phyloP scores from a whole-genome alignment of 2,329 filamentous ascomycete species.

The Fusarium agapanthi region DNA sequence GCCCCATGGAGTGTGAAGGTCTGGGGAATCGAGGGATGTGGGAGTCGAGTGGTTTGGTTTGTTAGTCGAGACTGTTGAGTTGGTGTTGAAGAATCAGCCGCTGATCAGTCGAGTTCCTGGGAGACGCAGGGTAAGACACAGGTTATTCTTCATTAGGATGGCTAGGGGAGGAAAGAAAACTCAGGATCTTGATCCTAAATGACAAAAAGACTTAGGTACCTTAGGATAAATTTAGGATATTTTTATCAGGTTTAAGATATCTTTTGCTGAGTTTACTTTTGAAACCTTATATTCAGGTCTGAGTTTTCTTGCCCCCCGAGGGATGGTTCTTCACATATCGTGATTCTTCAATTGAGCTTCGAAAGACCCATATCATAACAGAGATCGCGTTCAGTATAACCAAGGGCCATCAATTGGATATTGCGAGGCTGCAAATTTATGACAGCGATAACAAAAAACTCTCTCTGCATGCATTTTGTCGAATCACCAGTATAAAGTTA shows the following conservation, averaged over 20 bases:
- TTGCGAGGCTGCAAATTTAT: background rate
- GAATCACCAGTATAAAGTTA: constrained; percentile 10
- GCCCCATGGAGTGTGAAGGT: background rate
- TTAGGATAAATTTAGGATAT: too few relatives aligned
- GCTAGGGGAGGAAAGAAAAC: too few relatives aligned
- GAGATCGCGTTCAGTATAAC: background rate
- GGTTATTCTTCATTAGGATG: too few relatives aligned
- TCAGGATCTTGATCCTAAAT: too few relatives aligned
- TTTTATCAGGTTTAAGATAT: too few relatives aligned
- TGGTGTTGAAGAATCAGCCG: background rate
- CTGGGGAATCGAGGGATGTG: background rate
- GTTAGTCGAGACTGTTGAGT: background rate
- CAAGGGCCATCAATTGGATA: background rate
- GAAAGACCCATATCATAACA: accelerated
- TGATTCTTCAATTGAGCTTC: background rate
- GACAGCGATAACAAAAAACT: background rate
- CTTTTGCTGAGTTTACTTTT: too few relatives aligned
- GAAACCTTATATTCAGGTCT: too few relatives aligned
- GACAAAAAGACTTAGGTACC: too few relatives aligned
- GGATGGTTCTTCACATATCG: too few relatives aligned
- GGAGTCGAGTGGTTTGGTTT: background rate
- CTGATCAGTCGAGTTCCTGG: background rate
- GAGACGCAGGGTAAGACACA: too few relatives aligned
- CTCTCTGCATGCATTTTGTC: background rate
- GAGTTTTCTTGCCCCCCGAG: too few relatives aligned